phyloP scores from a whole-genome alignment of 176 grass and related monocot species.

The Phragmites australis region DNA sequence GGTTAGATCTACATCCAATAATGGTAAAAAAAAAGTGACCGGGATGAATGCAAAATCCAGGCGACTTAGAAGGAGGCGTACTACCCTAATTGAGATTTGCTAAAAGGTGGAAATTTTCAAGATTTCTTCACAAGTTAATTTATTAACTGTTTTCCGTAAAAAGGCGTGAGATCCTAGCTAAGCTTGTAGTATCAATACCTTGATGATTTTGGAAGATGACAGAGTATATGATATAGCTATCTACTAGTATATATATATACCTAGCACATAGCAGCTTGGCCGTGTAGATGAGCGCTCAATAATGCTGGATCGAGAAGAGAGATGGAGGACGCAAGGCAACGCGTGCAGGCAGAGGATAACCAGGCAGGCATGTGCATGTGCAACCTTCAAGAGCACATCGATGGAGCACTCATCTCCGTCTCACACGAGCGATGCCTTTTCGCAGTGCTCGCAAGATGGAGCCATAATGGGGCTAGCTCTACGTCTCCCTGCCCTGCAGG shows the following conservation, averaged over 20 bases:
- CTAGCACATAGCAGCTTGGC: background rate
- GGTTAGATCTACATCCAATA: too few relatives aligned
- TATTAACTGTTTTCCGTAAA: too few relatives aligned
- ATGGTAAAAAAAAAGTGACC: too few relatives aligned
- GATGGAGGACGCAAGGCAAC: background rate
- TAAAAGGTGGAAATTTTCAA: background rate
- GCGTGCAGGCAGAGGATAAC: conserved; percentile 20
- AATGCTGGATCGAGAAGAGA: background rate
- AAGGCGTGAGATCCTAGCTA: background rate
- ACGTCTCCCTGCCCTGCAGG: background rate
- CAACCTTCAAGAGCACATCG: background rate
- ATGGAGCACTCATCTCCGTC: conserved; percentile 28
- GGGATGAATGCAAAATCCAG: too few relatives aligned
- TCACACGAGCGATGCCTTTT: conserved; percentile 31
- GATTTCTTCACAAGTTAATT: background rate
- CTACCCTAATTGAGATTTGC: too few relatives aligned
- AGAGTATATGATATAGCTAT: background rate
- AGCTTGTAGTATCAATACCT: background rate
- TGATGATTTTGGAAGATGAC: background rate
- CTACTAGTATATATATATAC: background rate
- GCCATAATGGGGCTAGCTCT: conserved; percentile 39
- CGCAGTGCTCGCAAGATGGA: conserved; percentile 49
- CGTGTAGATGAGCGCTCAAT: conserved; percentile 38
- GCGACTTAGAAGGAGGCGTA: too few relatives aligned
- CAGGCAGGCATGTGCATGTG: conserved; percentile 28